A percentile compares a stretch with the other conserved stretches of the same genome.
Evolutionary conservation across 208 protist species (phyloP).

Genomic region (Phytomonas sp.): DNA sequence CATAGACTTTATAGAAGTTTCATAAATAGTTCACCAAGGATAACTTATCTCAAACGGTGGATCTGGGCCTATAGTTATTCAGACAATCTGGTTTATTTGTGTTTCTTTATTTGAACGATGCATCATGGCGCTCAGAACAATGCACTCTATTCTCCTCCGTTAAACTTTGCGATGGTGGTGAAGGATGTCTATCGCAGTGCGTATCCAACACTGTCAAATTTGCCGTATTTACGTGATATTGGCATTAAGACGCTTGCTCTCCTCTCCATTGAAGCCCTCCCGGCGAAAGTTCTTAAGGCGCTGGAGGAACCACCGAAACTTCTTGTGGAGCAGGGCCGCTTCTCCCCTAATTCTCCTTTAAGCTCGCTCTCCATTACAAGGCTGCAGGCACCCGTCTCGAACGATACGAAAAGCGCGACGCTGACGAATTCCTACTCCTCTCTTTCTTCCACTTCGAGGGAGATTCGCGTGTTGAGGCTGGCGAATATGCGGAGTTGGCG

Average conservation of each 20-base stretch:
- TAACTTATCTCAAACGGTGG: constrained; percentile 1
- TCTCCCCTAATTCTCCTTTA: background rate
- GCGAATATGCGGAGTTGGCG: constrained; percentile 59
- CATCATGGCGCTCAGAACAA: constrained; percentile 11
- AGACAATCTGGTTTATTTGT: background rate
- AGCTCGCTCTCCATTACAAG: background rate
- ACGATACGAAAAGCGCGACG: background rate
- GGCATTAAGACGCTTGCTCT: constrained; percentile 73
- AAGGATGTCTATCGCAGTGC: constrained; percentile 75
- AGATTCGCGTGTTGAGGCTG: constrained; percentile 47
- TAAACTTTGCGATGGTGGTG: constrained; percentile 76
- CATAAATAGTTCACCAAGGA: constrained; percentile 5
- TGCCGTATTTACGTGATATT: constrained; percentile 65
- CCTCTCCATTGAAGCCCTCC: constrained; percentile 75
- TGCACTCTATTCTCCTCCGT: constrained; percentile 35
- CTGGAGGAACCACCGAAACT: constrained; percentile 4
- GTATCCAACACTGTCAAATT: constrained; percentile 59
- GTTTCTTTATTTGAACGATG: background rate
- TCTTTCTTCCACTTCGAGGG: background rate
- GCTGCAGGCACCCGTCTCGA: background rate
- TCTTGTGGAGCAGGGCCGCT: background rate
- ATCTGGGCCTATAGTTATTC: background rate
- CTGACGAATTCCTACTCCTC: background rate
- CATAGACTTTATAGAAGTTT: background rate
- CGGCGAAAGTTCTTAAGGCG: constrained; percentile 32